These are phyloP conservation scores for Xylariales sp. DNA, from an alignment of 2,329 filamentous ascomycete species.

Conservation along the genomic window DNA sequence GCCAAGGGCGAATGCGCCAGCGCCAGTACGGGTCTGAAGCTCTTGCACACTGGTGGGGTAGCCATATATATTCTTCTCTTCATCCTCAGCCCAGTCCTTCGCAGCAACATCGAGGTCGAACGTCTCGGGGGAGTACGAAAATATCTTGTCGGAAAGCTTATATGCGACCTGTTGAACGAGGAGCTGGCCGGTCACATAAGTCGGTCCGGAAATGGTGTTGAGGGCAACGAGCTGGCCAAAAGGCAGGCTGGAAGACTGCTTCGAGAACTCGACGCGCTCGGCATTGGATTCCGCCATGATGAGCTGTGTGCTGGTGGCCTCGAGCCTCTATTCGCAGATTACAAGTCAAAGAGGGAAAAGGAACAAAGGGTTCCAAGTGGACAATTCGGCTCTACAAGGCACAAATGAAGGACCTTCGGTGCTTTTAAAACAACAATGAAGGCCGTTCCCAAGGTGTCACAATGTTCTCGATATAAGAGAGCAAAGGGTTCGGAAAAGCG, in stretches of 20 bases:
- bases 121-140: conserved; percentile 90
- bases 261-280: conserved; percentile 29
- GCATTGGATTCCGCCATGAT: conserved; percentile 23
- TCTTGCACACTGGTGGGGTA: conserved; percentile 73
- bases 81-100: conserved; percentile 66
- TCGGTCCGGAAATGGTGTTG: conserved; percentile 72
- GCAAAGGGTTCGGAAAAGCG: no score
- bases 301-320: no score
- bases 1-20: conserved; percentile 85
- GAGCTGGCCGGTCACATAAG: conserved; percentile 88
- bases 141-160: conserved; percentile 92
- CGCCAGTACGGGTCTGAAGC: conserved; percentile 83
- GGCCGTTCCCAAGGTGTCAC: no score
- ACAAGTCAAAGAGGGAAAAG: no score
- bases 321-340: no score
- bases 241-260: conserved; percentile 48
- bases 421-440: no score
- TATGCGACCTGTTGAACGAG: conserved; percentile 96
- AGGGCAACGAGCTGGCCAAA: conserved; percentile 53
- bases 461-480: no score
- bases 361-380: no score
- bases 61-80: conserved; percentile 76
- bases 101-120: conserved; percentile 87
- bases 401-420: no score
- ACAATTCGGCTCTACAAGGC: no score